Evolutionary conservation across 2,329 filamentous ascomycete species (phyloP), one percentile per base, ranked within the genome.

Genomic region (Corniculantispora saksenae): DNA sequence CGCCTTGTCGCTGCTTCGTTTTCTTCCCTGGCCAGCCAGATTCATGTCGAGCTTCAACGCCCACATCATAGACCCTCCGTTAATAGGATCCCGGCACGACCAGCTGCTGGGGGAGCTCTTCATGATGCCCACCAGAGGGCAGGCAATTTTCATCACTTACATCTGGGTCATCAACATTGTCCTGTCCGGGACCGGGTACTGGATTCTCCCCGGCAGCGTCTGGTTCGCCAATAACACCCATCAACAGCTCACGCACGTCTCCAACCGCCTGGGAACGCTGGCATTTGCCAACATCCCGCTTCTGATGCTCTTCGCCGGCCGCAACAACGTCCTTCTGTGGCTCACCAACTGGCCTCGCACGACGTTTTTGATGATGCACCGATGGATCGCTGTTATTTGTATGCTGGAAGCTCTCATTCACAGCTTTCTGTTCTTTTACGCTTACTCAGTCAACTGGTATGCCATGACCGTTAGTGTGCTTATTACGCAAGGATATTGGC

Each of bases 331-430:
- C 9, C 74, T 82, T 0, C 73, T 82, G 0, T 78, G 75, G 73
- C 57, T 81, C 3, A 83, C 81, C 3, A 76, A 80, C 68, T 84
- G 81, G 81, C 77, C 74, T 1, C 78, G 82, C 64, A 76, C 75
- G 0, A 84, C 83, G 1, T 83, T 75, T 67, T 60, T 84, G 17
- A 67, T 83, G 3, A 71, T 84, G 2, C 82, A 85, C 69, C 78
- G 81, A 19, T 84, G 80, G 79, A 72, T 81, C 7, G 81, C 79
- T 5, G 69, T 75, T 48, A 71, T 84, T 23, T 77, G 74, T 48
- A 75, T 77, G 13, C 55, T 83, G 0, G 75, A 84, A 64, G 79
- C 76, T 8, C 67, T 78, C 15, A 27, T 83, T 0, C 82, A 85
- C 71, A 77, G 74, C 1, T 69, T 78, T 19, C 66, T 80, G 13